Evolutionary conservation across 202 grass and related monocot genomes (phyloP).

Genomic region (Saccharum hybrid): DNA sequence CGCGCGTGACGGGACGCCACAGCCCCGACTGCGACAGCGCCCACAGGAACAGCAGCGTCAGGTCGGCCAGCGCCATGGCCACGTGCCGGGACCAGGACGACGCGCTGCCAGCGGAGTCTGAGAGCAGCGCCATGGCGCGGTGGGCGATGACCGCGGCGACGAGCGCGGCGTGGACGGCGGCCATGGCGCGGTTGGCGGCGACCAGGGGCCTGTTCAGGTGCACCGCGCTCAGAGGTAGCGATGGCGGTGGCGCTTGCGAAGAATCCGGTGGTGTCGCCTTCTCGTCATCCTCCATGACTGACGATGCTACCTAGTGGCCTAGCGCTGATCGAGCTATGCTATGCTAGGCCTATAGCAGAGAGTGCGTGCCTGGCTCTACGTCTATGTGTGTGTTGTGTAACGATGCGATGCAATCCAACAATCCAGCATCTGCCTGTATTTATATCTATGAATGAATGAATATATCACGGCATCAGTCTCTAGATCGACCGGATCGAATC

Average conservation of each 20-base stretch:
- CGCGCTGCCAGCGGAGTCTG: no score
- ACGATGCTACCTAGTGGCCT: no score
- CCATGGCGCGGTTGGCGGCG: constrained; percentile 46
- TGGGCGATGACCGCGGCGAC: constrained; percentile 28
- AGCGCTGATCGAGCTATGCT: no score
- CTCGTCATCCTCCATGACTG: neutral
- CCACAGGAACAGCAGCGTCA: constrained; percentile 57
- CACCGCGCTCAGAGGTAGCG: constrained; percentile 25
- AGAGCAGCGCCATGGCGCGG: constrained; percentile 30
- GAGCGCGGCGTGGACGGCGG: constrained; percentile 35
- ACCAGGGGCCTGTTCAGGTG: constrained; percentile 36
- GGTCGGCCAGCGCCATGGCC: constrained; percentile 44
- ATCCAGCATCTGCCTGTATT: no score
- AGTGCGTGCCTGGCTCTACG: no score
- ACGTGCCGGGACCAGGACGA: neutral
- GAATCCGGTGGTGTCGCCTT: neutral
- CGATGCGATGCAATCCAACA: no score
- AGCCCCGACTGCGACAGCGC: constrained; percentile 48
- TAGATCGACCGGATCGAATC: no score
- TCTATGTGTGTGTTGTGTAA: no score
- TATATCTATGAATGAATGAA: no score
- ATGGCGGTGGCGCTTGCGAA: neutral
- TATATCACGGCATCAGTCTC: no score
- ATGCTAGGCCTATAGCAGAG: no score
- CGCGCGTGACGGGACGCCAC: constrained; percentile 50